Evolutionary conservation across 2,329 filamentous ascomycete species (phyloP), one percentile per base, ranked within the genome.

Genomic region (Cladobotryum mycophilum): DNA sequence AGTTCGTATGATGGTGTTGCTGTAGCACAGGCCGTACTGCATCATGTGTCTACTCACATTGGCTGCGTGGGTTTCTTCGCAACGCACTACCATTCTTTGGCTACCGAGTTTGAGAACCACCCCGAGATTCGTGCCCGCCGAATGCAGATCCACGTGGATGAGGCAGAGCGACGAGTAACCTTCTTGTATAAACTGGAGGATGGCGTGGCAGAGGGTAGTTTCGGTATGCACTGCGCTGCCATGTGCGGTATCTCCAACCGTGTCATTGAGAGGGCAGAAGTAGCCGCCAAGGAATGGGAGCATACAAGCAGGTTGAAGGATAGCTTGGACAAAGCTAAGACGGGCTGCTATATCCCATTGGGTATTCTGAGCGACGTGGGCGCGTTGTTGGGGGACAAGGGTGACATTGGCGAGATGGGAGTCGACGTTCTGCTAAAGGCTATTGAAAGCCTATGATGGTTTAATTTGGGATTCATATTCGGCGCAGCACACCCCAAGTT

Each of bases 201-300:
- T 13, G 93, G 93, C 2, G 89, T 97, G 9, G 93, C 93, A 0
- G 91, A 97, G 68, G 93, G 93, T 14, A 95, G 89, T 63, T 99
- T 97, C 63, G 93, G 93, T 61, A 99, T 99, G 93, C 93, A 99
- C 68, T 99, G 93, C 65, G 93, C 93, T 1, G 86, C 89, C 53
- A 99, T 99, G 93, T 99, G 93, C 61, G 93, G 93, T 1, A 97
- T 99, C 56, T 82, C 89, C 0, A 75, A 76, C 41, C 84, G 84
- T 49, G 84, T 99, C 14, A 89, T 99, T 55, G 84, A 91, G 63
- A 75, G 86, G 18, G 93, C 93, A 0, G 93, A 99, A 68, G 81
- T 85, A 18, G 93, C 93, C 5, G 93, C 93, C 1, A 84, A 78
- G 59, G 88, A 90, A 61, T 97, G 93, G 90, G 93, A 99, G 71